These are phyloP conservation scores for Coprinopsis marcescibilis DNA, from an alignment of 768 basidiomycete genomes.

Conservation along the genomic window DNA sequence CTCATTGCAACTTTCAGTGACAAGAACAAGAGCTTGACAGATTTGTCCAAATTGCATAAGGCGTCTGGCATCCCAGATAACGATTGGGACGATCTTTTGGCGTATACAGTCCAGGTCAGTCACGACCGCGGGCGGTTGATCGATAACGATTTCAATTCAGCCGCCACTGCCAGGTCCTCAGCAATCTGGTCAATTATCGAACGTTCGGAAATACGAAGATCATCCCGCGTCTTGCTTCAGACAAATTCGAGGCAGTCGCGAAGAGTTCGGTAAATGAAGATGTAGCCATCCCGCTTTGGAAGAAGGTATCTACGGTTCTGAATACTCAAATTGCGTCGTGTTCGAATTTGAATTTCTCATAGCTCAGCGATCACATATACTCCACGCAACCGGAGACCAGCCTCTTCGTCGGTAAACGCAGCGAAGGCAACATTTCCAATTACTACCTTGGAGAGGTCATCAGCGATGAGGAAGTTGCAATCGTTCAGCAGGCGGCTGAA, in stretches of 20 bases:
- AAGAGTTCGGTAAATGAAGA: slow-evolving; percentile 52
- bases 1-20: slow-evolving; percentile 65
- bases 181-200: slow-evolving; percentile 71
- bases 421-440: slow-evolving; percentile 72
- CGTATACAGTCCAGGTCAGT: slow-evolving; percentile 78
- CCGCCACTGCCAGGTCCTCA: slow-evolving; percentile 44
- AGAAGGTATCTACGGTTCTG: slow-evolving; percentile 35
- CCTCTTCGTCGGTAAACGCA: slow-evolving; percentile 76
- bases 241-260: slow-evolving; percentile 61
- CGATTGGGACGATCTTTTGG: slow-evolving; percentile 66
- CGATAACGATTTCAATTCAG: too few relatives aligned
- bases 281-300: slow-evolving; percentile 56
- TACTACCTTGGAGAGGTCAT: slow-evolving; percentile 77
- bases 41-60: slow-evolving; percentile 48
- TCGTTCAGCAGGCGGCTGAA: slow-evolving; percentile 72
- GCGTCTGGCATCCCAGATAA: slow-evolving; percentile 47
- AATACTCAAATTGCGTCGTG: neutral
- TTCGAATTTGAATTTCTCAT: slow-evolving; percentile 6
- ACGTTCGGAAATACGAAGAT: slow-evolving; percentile 86
- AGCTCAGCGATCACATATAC: slow-evolving; percentile 78
- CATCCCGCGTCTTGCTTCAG: slow-evolving; percentile 58
- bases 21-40: slow-evolving; percentile 43
- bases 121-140: too few relatives aligned
- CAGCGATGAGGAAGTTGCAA: slow-evolving; percentile 72
- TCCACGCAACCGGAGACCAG: slow-evolving; percentile 54